phyloP scores from a whole-genome alignment of 768 basidiomycete genomes.

The Clathrus columnatus region DNA sequence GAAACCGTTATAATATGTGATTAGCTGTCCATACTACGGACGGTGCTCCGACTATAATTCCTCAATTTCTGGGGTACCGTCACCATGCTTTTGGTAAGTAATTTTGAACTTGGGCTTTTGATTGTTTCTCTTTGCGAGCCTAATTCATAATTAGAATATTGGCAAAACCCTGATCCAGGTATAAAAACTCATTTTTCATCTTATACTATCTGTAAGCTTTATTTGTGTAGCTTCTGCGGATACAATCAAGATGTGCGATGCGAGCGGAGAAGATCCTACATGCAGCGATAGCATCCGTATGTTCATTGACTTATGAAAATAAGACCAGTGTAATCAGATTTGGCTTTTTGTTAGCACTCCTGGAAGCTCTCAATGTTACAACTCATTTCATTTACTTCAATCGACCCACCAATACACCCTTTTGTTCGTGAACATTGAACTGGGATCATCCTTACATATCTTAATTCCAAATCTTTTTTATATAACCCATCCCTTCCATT shows the following conservation, averaged over 20 bases:
- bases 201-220: not conserved
- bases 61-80: constrained; percentile 35
- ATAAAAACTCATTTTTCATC: constrained; percentile 1
- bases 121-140: constrained; percentile 16
- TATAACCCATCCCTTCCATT: no score
- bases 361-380: no score
- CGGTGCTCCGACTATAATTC: constrained; percentile 45
- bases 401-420: not conserved
- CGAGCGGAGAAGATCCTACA: constrained; percentile 36
- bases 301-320: constrained; percentile 8
- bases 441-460: no score
- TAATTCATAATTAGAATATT: constrained; percentile 33
- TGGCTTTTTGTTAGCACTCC: not conserved
- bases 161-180: constrained; percentile 40
- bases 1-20: constrained; percentile 6
- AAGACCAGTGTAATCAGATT: not conserved
- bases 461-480: no score
- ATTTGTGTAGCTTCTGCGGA: constrained; percentile 17
- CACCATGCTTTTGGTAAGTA: constrained; percentile 24
- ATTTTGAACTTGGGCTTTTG: constrained; percentile 10
- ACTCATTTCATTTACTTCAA: constrained; percentile 1
- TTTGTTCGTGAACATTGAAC: not conserved
- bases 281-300: constrained; percentile 42
- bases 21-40: constrained; percentile 38
- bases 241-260: constrained; percentile 32